A percentile compares a stretch with the other conserved stretches of the same genome.
These are phyloP conservation scores for Panicum virgatum DNA, from an alignment of 202 grass and related monocot genomes.

Conservation along the genomic window DNA sequence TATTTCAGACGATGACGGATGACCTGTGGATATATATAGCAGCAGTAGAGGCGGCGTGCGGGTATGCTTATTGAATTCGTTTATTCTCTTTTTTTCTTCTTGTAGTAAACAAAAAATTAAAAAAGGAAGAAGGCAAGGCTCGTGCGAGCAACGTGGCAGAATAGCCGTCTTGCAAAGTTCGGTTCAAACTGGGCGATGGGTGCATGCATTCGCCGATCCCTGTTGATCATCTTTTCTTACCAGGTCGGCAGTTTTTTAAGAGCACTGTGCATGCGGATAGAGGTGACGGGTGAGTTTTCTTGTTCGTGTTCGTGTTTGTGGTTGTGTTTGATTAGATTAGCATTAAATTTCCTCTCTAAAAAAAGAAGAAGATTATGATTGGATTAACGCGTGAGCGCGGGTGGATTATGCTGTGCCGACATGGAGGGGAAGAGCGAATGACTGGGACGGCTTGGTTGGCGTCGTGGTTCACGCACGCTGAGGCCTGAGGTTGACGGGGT, in stretches of 20 bases:
- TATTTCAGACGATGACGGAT: slow-evolving; percentile 9
- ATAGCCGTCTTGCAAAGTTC: slow-evolving; percentile 34
- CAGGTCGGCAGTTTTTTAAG: slow-evolving; percentile 33
- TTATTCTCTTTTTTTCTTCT: not conserved
- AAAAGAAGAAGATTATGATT: not conserved
- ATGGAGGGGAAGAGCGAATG: not conserved
- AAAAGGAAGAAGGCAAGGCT: too few species aligned
- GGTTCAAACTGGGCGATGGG: slow-evolving; percentile 37
- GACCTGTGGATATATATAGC: slow-evolving; percentile 34
- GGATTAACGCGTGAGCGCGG: not conserved
- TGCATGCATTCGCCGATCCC: too few species aligned
- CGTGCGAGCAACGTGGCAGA: too few species aligned
- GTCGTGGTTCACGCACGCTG: slow-evolving; percentile 23
- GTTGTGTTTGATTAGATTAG: not conserved
- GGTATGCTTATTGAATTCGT: not conserved
- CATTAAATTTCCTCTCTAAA: not conserved
- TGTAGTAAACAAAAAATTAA: too few species aligned
- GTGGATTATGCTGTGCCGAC: slow-evolving; percentile 42
- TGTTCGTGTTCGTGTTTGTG: too few species aligned
- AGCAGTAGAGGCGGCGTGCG: not conserved
- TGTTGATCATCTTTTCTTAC: not conserved
- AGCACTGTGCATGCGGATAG: not conserved
- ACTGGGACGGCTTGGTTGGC: not conserved
- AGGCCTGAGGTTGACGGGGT: slow-evolving; percentile 23
- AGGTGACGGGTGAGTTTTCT: too few species aligned